Conservation (phyloP, 352 stramenopile genomes). For the Globisporangium camurandrum region DNA sequence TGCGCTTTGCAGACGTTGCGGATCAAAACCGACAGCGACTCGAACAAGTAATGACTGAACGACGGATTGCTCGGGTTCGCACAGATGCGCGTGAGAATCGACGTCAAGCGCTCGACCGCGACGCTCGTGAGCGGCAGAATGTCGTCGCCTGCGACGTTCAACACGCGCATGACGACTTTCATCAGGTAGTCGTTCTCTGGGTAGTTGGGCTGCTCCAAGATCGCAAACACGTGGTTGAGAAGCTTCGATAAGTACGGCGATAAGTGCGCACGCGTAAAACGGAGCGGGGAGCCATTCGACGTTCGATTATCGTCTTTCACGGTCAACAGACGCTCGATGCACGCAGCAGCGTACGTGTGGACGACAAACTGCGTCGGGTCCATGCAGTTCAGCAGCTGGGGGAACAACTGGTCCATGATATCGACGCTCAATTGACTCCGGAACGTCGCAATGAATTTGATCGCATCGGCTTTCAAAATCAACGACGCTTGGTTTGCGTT, state of each 20-base stretch:
- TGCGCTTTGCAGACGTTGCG: conserved; percentile 88
- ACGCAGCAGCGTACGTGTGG: conserved; percentile 96
- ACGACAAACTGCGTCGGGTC: conserved; percentile 90
- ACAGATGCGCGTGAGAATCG: conserved; percentile 90
- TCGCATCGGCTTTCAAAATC: conserved; percentile 95
- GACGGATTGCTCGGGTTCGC: conserved; percentile 98
- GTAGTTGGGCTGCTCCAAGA: conserved; percentile 90
- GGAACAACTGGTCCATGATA: conserved; percentile 90
- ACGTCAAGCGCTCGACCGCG: conserved; percentile 94
- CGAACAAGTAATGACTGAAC: conserved; percentile 99
- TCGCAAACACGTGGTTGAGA: conserved; percentile 94
- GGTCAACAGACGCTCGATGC: conserved; percentile 94
- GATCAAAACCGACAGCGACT: conserved; percentile 96
- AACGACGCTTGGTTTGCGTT: conserved; percentile 71
- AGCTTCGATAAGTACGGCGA: conserved; percentile 89
- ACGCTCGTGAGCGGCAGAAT: conserved; percentile 89
- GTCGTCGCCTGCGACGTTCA: conserved; percentile 91
- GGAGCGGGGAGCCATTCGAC: conserved; percentile 38
- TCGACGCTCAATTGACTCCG: conserved; percentile 93
- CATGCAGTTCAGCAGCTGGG: conserved; percentile 86
- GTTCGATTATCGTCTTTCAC: conserved; percentile 92
- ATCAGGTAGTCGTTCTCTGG: conserved; percentile 99
- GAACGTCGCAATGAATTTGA: conserved; percentile 99
- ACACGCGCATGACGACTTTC: conserved; percentile 96
- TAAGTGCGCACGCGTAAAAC: conserved; percentile 82